Conservation (phyloP, 306 rosid species). For the Vicia villosa region DNA sequence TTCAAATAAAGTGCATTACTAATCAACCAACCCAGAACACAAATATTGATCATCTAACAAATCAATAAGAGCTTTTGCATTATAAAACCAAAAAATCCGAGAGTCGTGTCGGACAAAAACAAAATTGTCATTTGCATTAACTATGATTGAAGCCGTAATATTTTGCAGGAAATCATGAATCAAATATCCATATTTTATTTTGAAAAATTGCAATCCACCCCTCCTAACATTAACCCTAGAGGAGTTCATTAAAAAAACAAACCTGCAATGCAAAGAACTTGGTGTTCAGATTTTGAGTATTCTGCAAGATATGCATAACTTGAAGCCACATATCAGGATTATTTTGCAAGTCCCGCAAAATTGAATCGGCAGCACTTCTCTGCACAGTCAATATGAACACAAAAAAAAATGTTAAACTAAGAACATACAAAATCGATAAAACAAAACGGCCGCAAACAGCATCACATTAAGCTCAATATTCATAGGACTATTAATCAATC, state of each 20-base stretch:
- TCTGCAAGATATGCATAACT: conserved; percentile 93
- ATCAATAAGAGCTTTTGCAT: background rate
- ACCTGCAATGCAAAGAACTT: conserved; percentile 99
- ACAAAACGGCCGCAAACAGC: background rate
- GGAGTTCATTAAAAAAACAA: conserved; percentile 31
- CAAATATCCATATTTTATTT: background rate
- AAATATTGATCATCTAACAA: background rate
- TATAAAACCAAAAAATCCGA: background rate
- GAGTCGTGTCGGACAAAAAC: background rate
- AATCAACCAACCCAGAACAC: conserved; percentile 6
- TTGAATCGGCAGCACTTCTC: conserved; percentile 94
- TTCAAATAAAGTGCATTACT: background rate
- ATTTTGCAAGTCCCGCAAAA: conserved; percentile 87
- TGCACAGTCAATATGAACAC: conserved; percentile 37
- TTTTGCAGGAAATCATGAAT: background rate
- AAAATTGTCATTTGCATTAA: background rate
- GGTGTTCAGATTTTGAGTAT: conserved; percentile 77
- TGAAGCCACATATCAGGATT: conserved; percentile 98
- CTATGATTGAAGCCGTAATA: background rate
- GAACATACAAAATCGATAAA: background rate
- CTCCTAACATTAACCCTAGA: background rate
- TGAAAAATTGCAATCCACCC: background rate
- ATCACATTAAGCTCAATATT: conserved; percentile 3
- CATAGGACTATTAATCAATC: background rate
- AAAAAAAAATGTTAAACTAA: background rate